These are phyloP conservation scores for Skeletonema tropicum DNA, from an alignment of 108 stramenopile genomes.

Conservation along the genomic window DNA sequence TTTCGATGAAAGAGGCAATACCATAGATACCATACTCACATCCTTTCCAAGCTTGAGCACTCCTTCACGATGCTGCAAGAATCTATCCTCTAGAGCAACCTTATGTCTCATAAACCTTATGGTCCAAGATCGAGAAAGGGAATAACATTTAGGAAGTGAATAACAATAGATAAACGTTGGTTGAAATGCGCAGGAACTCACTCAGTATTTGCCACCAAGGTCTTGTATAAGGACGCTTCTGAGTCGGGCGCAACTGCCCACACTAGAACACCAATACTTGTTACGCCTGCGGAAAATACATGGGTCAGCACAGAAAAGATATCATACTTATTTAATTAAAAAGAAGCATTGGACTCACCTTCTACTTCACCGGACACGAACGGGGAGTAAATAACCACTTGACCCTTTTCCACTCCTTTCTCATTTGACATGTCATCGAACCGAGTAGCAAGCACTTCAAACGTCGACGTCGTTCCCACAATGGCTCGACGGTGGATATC, in stretches of 20 bases:
- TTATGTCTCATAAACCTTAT: conserved; percentile 16
- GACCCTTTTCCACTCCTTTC: background rate
- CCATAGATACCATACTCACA: conserved; percentile 3
- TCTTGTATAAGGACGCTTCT: conserved; percentile 16
- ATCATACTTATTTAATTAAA: background rate
- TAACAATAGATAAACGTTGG: background rate
- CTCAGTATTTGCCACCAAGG: conserved; percentile 16
- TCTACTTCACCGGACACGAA: conserved; percentile 18
- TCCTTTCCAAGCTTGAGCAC: conserved; percentile 18
- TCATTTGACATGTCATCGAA: conserved; percentile 10
- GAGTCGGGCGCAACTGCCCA: conserved; percentile 15
- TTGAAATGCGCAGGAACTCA: background rate
- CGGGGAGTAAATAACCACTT: conserved; percentile 1
- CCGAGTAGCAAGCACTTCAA: conserved; percentile 20
- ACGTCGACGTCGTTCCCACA: conserved; percentile 9
- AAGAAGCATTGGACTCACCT: conserved; percentile 1
- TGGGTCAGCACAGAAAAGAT: no score
- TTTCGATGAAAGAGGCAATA: background rate
- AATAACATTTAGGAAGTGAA: background rate
- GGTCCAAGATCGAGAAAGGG: background rate
- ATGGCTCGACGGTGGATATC: conserved; percentile 9
- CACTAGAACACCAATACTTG: conserved; percentile 11
- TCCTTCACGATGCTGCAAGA: conserved; percentile 9
- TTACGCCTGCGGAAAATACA: background rate
- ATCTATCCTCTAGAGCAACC: conserved; percentile 9